A percentile compares a stretch with the other conserved stretches of the same genome.
phyloP scores from a whole-genome alignment of 2,329 filamentous ascomycete species.

The Celoporthe dispersa region DNA sequence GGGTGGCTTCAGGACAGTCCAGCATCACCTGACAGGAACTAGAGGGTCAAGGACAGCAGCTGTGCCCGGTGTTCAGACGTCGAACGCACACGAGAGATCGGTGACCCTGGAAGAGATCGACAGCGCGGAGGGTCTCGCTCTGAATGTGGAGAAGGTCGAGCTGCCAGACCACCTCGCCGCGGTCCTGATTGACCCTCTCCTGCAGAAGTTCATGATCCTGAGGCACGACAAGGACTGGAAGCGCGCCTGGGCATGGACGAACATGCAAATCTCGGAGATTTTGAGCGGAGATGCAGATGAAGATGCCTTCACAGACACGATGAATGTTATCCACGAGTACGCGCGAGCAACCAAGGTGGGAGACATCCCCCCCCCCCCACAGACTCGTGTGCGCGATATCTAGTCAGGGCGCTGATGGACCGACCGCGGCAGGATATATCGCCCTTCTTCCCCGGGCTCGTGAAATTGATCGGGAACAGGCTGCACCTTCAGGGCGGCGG shows the following conservation, averaged over 20 bases:
- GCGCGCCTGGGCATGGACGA: slow-evolving; percentile 27
- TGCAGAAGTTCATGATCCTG: slow-evolving; percentile 77
- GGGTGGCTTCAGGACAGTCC: slow-evolving; percentile 67
- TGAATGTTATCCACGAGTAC: slow-evolving; percentile 61
- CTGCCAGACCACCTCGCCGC: slow-evolving; percentile 82
- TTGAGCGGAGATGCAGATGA: slow-evolving; percentile 50
- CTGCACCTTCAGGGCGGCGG: slow-evolving; percentile 13
- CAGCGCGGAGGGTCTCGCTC: slow-evolving; percentile 69
- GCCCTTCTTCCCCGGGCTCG: slow-evolving; percentile 52
- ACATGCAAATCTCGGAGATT: slow-evolving; percentile 24
- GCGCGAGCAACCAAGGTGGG: slow-evolving; percentile 60
- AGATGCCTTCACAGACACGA: slow-evolving; percentile 55
- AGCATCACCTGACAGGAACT: slow-evolving; percentile 48
- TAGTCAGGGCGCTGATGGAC: slow-evolving; percentile 1
- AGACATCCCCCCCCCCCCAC: too few relatives aligned
- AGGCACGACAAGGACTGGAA: slow-evolving; percentile 54
- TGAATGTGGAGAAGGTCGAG: slow-evolving; percentile 77
- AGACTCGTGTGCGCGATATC: not conserved
- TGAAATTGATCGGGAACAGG: slow-evolving; percentile 51
- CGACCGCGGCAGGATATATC: not conserved
- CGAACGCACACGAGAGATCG: slow-evolving; percentile 67
- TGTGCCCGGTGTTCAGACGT: slow-evolving; percentile 74
- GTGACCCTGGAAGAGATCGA: slow-evolving; percentile 80
- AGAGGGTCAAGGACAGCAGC: slow-evolving; percentile 56
- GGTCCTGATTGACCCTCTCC: slow-evolving; percentile 73